Percentiles rank a stretch among this genome's conserved stretches.
Evolutionary conservation across 768 basidiomycete species (phyloP).

Genomic region (Clavaria fumosa): DNA sequence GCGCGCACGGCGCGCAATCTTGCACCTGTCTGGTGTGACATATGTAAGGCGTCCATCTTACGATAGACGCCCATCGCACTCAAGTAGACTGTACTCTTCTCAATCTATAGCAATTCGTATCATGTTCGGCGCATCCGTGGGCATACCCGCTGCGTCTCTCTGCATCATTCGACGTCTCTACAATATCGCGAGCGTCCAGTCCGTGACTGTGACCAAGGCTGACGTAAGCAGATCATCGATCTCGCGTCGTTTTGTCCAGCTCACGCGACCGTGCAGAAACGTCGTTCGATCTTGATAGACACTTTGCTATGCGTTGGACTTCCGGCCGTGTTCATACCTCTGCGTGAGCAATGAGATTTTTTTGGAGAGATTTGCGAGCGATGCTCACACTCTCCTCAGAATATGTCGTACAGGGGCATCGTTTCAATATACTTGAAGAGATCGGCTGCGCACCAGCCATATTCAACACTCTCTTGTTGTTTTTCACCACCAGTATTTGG

Average conservation of each 20-base stretch:
- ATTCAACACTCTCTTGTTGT: slow-evolving; percentile 22
- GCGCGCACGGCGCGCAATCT: slow-evolving; percentile 17
- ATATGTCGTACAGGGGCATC: slow-evolving; percentile 31
- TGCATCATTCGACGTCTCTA: slow-evolving; percentile 17
- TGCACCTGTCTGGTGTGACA: slow-evolving; percentile 29
- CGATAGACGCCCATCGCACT: not conserved
- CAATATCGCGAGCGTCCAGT: slow-evolving; percentile 8
- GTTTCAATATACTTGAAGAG: slow-evolving; percentile 36
- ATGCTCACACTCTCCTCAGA: slow-evolving; percentile 16
- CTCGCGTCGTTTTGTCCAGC: too few species aligned
- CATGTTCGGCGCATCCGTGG: slow-evolving; percentile 31
- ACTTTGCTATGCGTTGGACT: slow-evolving; percentile 22
- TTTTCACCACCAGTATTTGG: slow-evolving; percentile 16
- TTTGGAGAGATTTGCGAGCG: not conserved
- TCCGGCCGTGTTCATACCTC: slow-evolving; percentile 26
- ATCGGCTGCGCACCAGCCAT: slow-evolving; percentile 27
- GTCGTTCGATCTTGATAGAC: slow-evolving; percentile 20
- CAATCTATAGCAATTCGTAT: slow-evolving; percentile 33
- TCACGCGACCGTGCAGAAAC: too few species aligned
- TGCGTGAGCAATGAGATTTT: slow-evolving; percentile 19
- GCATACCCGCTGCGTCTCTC: slow-evolving; percentile 33
- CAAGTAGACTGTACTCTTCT: not conserved
- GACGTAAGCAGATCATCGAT: too few species aligned
- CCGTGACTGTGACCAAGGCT: too few species aligned
- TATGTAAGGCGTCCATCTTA: slow-evolving; percentile 21